phyloP scores from a whole-genome alignment of 495 filamentous ascomycete genomes.

The Penicillium chermesinum region DNA sequence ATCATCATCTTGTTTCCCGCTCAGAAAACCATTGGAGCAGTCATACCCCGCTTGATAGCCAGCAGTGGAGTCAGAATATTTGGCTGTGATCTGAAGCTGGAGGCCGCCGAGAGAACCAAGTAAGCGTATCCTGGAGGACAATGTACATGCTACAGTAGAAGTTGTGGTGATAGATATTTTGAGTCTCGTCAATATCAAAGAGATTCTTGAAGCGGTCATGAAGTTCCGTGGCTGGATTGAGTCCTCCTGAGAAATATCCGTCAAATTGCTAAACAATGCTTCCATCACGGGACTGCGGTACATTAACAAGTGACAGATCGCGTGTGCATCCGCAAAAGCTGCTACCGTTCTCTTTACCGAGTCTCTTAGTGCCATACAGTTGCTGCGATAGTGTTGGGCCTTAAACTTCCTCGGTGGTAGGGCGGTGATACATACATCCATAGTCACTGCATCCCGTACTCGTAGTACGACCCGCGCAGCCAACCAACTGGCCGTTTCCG shows the following conservation, averaged over 20 bases:
- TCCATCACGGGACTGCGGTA: background rate
- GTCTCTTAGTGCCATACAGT: background rate
- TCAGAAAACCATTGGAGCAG: no score
- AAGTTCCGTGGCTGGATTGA: background rate
- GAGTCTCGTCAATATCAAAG: background rate
- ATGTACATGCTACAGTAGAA: background rate
- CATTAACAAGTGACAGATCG: background rate
- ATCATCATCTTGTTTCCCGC: no score
- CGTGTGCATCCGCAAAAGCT: background rate
- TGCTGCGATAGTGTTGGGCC: background rate
- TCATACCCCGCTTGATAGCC: background rate
- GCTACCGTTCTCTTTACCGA: background rate
- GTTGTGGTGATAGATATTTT: background rate
- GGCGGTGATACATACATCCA: no score
- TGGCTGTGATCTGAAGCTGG: background rate
- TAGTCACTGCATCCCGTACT: no score
- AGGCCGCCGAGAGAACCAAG: background rate
- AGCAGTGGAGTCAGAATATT: background rate
- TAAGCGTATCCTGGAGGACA: background rate
- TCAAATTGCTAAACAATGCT: background rate
- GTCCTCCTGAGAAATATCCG: background rate
- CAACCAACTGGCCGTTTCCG: no score
- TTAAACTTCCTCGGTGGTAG: no score
- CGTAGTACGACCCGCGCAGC: no score
- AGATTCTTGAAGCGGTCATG: background rate